Base-by-base conservation (phyloP, 2,329 filamentous ascomycete genomes). In the Dothiorella sarmentorum region DNA sequence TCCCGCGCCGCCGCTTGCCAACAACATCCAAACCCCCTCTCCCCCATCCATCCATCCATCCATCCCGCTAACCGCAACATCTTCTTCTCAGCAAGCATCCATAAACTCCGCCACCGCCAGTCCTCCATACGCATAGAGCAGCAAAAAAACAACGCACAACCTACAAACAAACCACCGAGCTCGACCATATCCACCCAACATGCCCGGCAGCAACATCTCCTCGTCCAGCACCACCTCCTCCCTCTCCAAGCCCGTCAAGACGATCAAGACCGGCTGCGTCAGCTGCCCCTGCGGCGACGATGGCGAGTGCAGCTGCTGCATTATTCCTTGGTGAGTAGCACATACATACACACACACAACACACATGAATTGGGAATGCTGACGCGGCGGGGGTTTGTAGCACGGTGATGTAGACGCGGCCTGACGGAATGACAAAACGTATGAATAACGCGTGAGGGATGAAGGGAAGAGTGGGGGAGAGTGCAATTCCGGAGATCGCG, bases 281-380 rank as follows among this genome's bases (percentile, higher is more conserved):
- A 59, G 56, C 56, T 59, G 56, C 26, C 56, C 56, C 24, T 59
- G 56, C 45, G 56, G 56, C 56, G 56, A 59, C 26, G 56, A 59
- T 18, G 55, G 22, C 24, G 56, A 59, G 56, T 59, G 56, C 45
- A 59, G 45, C n/a, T 59, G 56, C 38, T 59, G 56, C 38, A 52
- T 59, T 45, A 47, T 59, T 29, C 56, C 56, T 26, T 59, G 56
- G 49, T 53, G 40, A 53, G 29, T 29, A 53, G 68, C 67, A 13
- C 0, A 7, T 9, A 31, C 17, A 6, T 1, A n/a, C 31, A 2
- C n/a, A 20, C 13, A 24, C 3, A 3, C 15, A 51, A 13, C 10
- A 24, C 3, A 3, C 13, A 18, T 52, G 15, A n/a, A n/a, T n/a
- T n/a, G n/a, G n/a, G n/a, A n/a, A n/a, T n/a, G 35, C 35, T 53